Conservation (phyloP, 345 rosid species). For the Turritis glabra region DNA sequence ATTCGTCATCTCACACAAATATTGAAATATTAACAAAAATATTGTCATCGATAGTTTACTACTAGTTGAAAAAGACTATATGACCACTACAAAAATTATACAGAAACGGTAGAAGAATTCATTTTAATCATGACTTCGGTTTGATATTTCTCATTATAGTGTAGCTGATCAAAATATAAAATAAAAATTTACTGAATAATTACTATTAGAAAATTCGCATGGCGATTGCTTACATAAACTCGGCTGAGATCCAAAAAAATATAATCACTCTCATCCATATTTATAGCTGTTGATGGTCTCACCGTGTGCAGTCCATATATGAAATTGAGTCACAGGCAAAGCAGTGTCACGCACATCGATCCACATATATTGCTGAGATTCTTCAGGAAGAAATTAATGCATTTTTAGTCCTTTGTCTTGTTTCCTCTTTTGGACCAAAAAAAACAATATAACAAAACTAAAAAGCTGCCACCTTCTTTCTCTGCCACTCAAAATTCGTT, state of each 20-base stretch:
- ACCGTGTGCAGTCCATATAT: conserved; percentile 11
- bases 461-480: conserved; percentile 38
- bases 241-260: background rate
- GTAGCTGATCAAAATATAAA: no score
- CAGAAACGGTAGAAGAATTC: background rate
- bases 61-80: background rate
- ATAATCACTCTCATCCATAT: background rate
- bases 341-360: conserved; percentile 37
- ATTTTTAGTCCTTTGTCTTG: conserved; percentile 28
- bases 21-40: background rate
- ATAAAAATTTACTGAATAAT: background rate
- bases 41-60: background rate
- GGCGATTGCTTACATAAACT: background rate
- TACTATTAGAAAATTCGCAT: background rate
- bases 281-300: conserved; percentile 10
- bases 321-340: conserved; percentile 35
- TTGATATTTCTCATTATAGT: no score
- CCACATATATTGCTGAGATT: conserved; percentile 37
- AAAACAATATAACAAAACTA: background rate
- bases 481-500: conserved; percentile 34
- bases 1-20: background rate
- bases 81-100: background rate
- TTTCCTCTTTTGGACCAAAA: conserved; percentile 37
- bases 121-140: no score
- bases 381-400: conserved; percentile 34